Percentiles rank a stretch among this genome's conserved stretches.
Evolutionary conservation across 257 asterid species (phyloP).

Genomic region (Nicotiana obtusifolia): DNA sequence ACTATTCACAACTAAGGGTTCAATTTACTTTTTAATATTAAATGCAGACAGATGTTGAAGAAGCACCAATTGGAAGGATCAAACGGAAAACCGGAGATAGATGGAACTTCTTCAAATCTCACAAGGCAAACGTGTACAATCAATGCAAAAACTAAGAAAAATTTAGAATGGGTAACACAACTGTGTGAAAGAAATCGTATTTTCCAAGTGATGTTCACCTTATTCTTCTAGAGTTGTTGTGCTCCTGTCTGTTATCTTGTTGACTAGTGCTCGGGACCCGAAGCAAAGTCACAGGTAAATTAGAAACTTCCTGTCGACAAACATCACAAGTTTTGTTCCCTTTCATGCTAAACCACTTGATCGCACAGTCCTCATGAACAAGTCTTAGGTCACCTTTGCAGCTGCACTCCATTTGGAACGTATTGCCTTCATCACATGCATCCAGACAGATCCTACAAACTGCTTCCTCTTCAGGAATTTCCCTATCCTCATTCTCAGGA

Average conservation of each 20-base stretch:
- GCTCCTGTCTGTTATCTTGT: slow-evolving; percentile 33
- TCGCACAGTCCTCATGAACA: slow-evolving; percentile 76
- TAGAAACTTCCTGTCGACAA: slow-evolving; percentile 71
- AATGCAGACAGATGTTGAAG: not conserved
- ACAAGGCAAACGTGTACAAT: not conserved
- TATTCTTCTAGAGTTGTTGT: slow-evolving; percentile 28
- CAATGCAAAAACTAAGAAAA: not conserved
- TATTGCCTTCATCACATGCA: slow-evolving; percentile 69
- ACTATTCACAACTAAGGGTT: not conserved
- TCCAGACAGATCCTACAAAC: slow-evolving; percentile 88
- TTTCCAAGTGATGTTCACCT: slow-evolving; percentile 26
- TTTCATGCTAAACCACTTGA: slow-evolving; percentile 77
- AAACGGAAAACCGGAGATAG: not conserved
- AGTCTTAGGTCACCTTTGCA: slow-evolving; percentile 89
- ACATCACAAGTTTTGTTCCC: slow-evolving; percentile 71
- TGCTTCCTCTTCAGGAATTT: slow-evolving; percentile 98
- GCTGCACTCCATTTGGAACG: slow-evolving; percentile 78
- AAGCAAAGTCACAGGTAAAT: slow-evolving; percentile 81
- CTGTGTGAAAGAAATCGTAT: not conserved
- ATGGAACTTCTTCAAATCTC: not conserved
- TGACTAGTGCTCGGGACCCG: slow-evolving; percentile 41
- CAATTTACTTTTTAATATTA: not conserved
- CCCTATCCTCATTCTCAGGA: slow-evolving; percentile 63
- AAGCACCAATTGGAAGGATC: not conserved
- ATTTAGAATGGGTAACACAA: not conserved